Percentiles rank a stretch among this genome's conserved stretches.
Conservation (phyloP, 2,329 filamentous ascomycete species). For the Aureobasidium pullulans region DNA sequence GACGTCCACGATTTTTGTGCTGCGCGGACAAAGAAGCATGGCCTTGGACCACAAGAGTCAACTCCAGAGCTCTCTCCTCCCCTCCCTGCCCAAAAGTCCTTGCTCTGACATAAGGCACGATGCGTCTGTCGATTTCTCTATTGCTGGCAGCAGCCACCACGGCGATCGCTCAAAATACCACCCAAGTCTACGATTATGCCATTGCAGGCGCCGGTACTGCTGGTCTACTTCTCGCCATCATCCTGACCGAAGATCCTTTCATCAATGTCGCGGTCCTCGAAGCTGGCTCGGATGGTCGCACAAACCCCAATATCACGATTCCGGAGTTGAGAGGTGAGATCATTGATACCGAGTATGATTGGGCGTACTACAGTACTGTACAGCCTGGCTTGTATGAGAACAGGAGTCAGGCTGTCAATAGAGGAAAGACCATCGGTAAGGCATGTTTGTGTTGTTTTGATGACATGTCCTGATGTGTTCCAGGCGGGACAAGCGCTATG, state of each 20-base stretch:
- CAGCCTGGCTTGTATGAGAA: slow-evolving; percentile 13
- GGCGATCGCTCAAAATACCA: neutral
- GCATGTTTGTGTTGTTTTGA: fast-evolving
- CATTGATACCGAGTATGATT: slow-evolving; percentile 22
- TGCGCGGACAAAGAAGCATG: too few species aligned
- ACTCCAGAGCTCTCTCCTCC: neutral
- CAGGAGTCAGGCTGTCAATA: neutral
- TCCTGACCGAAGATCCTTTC: slow-evolving; percentile 17
- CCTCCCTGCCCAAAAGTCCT: too few species aligned
- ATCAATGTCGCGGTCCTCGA: slow-evolving; percentile 22
- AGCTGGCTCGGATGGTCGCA: slow-evolving; percentile 16
- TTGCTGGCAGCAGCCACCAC: neutral
- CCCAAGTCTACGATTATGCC: slow-evolving; percentile 20
- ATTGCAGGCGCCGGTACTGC: slow-evolving; percentile 20
- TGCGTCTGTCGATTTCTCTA: neutral
- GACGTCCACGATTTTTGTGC: neutral
- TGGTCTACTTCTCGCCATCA: slow-evolving; percentile 18
- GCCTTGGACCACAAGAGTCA: neutral
- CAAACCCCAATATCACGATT: slow-evolving; percentile 9
- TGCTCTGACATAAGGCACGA: neutral
- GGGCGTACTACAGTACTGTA: slow-evolving; percentile 20
- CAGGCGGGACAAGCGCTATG: slow-evolving; percentile 1
- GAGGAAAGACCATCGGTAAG: slow-evolving; percentile 4
- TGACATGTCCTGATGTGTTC: neutral
- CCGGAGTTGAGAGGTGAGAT: slow-evolving; percentile 13